phyloP scores from a whole-genome alignment of 257 asterid species.

The Solanum sejunctum region DNA sequence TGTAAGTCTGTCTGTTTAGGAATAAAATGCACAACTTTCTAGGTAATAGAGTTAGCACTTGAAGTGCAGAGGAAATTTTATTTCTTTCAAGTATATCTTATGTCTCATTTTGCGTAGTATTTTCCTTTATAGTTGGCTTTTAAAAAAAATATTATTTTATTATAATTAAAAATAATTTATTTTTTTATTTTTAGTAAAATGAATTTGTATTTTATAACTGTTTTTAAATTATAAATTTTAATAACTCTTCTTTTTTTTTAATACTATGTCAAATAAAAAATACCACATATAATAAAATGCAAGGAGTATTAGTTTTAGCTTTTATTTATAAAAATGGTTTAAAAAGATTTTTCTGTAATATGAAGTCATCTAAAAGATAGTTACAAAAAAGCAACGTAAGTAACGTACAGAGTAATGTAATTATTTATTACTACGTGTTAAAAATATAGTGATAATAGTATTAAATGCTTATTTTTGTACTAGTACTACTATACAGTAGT shows the following conservation, averaged over 20 bases:
- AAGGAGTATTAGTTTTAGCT: not conserved
- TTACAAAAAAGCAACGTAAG: not conserved
- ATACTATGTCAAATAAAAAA: not conserved
- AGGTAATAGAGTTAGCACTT: constrained; percentile 6
- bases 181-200: no score
- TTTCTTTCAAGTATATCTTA: not conserved
- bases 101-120: not conserved
- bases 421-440: not conserved
- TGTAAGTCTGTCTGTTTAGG: constrained; percentile 10
- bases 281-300: not conserved
- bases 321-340: constrained; percentile 2
- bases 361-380: not conserved
- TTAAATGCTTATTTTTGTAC: not conserved
- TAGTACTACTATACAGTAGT: not conserved
- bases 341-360: not conserved
- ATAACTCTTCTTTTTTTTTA: no score
- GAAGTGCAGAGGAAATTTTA: not conserved
- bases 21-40: constrained; percentile 22
- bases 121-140: no score
- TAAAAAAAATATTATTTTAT: no score
- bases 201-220: no score
- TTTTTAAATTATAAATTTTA: no score
- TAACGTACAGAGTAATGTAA: not conserved
- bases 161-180: no score
- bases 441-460: not conserved